These are phyloP conservation scores for Globisporangium barbulae DNA, from an alignment of 352 stramenopile species.

Conservation along the genomic window DNA sequence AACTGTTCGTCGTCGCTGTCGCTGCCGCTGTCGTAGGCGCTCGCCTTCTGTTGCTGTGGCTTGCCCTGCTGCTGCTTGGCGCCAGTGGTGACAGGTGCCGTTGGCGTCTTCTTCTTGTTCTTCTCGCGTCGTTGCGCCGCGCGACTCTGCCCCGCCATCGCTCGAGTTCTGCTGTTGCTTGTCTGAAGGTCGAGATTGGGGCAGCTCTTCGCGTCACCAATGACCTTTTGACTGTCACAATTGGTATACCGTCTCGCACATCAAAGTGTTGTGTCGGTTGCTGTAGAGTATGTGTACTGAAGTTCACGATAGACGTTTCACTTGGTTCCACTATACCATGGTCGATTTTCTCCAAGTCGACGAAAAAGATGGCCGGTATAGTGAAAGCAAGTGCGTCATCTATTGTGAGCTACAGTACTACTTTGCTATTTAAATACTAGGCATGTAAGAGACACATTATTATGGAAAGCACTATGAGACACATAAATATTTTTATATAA, in stretches of 20 bases:
- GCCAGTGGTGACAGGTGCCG: not conserved
- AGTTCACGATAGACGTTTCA: too few relatives aligned
- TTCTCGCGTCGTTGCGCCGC: conserved; percentile 44
- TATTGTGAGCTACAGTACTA: too few relatives aligned
- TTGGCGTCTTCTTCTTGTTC: conserved; percentile 24
- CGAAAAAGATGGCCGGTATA: too few relatives aligned
- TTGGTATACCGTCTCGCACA: too few relatives aligned
- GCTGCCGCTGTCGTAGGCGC: conserved; percentile 32
- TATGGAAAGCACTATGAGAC: too few relatives aligned
- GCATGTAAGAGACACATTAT: too few relatives aligned
- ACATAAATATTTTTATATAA: too few relatives aligned
- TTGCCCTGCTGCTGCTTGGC: conserved; percentile 10
- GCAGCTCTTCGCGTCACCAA: conserved; percentile 8
- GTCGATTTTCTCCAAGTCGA: too few relatives aligned
- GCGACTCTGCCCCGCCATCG: conserved; percentile 39
- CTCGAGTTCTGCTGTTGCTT: not conserved
- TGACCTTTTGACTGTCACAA: conserved; percentile 11
- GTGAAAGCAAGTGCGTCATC: too few relatives aligned
- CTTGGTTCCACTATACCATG: too few relatives aligned
- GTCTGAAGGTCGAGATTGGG: not conserved
- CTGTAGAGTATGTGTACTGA: too few relatives aligned
- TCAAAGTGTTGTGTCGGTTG: not conserved
- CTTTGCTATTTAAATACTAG: too few relatives aligned
- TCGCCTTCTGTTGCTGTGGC: not conserved
- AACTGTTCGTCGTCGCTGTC: conserved; percentile 31